Base-by-base conservation (phyloP, 805 yeast genomes). In the Metschnikowia vanudenii region DNA sequence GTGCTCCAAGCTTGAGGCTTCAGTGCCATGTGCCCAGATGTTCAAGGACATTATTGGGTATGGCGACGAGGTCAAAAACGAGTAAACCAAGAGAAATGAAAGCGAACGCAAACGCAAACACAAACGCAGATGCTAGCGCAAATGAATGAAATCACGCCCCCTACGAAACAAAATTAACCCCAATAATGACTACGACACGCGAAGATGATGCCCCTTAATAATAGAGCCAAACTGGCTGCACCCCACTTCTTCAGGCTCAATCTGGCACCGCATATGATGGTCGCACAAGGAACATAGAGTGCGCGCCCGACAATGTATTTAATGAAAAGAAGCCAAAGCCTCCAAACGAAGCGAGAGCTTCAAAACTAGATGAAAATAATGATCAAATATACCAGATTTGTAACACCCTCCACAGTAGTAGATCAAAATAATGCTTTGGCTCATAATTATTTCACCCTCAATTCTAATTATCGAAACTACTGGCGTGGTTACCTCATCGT, bases 1-100 rank as follows among this genome's bases (percentile, higher is more conserved):
- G 45, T 92, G 98, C 69, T 87, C 98, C 3, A 79, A 88, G 56
- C 74, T 94, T 66, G 73, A 80, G 34, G 97, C 98, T 2, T 72
- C 76, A 11, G 92, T 94, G 30, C 95, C 91, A 13, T 85, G 96
- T 61, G 81, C 83, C 43, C 73, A 82, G 55, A 67, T 92, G 39
- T 92, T 94, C 61, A 70, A 76, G 46, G 88, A 90, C 37, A 80
- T 89, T 37, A 80, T 94, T 51, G 90, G 89, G 7, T 59, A 73
- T 45, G 52, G 50, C 28, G 47, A 49, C 34, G 73, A 65, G 33
- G 46, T 44, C 22, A 22, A 24, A 10, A 39, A 36, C 29, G 17
- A 38, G 19, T 37, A 33, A 36, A 13, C 30, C 34, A 9, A 36
- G 12, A 19, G 7, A 19, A 17, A 26, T 12, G 28, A 26, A 6